Base-by-base conservation (phyloP, 2,329 filamentous ascomycete genomes). In the Penicillium sp. region DNA sequence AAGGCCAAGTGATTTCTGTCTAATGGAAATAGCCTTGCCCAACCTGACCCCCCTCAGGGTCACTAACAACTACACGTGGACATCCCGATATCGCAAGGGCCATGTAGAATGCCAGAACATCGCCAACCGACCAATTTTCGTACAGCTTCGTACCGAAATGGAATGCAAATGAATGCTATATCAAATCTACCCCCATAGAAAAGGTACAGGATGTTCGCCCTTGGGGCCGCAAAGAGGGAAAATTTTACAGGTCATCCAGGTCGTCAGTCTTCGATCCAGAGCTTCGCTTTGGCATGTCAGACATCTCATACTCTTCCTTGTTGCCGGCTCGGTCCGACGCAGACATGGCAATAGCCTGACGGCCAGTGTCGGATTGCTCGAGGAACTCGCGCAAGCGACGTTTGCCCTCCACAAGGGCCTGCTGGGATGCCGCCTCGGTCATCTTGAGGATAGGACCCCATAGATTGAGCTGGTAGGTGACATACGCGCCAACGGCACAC, bases 391-490 rank as follows among this genome's bases (percentile, higher is more conserved):
- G 87, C 49, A 98, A 85, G 69, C 90, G 89, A 80, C 95, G 90
- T 81, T 96, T 97, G 73, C 91, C 91, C 67, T 99, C 92, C 68
- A 96, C 92, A 34, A 96, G 71, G 7, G 91, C 95, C 78, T 99
- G 95, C 63, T 84, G 84, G 50, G 87, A 89, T 4, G 95, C 95
- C 14, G 95, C 95, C 68, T 95, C 95, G 66, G 87, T 86, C 91
- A 99, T 97, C 73, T 96, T 92, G 68, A 96, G 82, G 83, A 99
- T 98, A 0, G 95, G 95, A 0, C 95, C 95, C 80, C 96, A 93
- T 15, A 99, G 86, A 75, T 98, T 98, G 67, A 99, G 88, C 37
- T 88, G 93, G 78, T 95, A 97, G 4, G 93, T 95, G 31, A 97
- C 83, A 71, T 98, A 99, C 3, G 90, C 90, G 57, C 86, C 92